Evolutionary conservation across 768 basidiomycete genomes (phyloP).

Genomic region (Neoboletus magnificus): DNA sequence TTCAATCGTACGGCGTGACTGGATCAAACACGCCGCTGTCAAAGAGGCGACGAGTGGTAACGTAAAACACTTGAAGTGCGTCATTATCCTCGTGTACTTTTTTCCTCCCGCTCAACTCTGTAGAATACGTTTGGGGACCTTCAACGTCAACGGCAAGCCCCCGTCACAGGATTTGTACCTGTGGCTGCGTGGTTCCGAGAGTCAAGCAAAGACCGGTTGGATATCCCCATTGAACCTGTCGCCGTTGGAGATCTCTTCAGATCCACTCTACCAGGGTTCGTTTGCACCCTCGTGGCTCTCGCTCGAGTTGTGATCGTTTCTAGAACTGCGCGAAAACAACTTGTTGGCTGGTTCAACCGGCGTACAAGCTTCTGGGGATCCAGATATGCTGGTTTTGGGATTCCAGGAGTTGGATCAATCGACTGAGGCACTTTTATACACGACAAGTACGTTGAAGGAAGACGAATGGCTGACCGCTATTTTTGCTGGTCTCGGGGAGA

Average conservation of each 20-base stretch:
- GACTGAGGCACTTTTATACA: conserved; percentile 72
- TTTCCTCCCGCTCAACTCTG: neutral
- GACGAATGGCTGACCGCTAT: conserved; percentile 69
- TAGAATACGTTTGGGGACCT: conserved; percentile 72
- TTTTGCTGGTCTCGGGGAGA: conserved; percentile 70
- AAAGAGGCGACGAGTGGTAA: conserved; percentile 25
- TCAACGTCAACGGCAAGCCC: conserved; percentile 79
- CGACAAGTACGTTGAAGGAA: conserved; percentile 57
- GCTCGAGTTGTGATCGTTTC: neutral
- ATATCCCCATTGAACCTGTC: conserved; percentile 39
- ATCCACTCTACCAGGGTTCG: conserved; percentile 26
- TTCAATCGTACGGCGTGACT: conserved; percentile 57
- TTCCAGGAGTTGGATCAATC: conserved; percentile 83
- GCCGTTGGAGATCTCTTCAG: conserved; percentile 28
- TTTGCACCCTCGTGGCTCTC: neutral
- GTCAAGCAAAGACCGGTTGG: conserved; percentile 9
- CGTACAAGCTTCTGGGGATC: conserved; percentile 35
- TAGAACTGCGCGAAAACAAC: conserved; percentile 8
- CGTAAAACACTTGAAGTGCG: conserved; percentile 25
- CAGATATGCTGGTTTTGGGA: conserved; percentile 70
- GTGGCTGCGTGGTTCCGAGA: conserved; percentile 50
- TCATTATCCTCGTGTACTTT: neutral
- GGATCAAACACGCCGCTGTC: conserved; percentile 50
- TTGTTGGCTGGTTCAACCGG: conserved; percentile 6
- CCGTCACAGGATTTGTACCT: conserved; percentile 69